Conservation (phyloP, 2,329 filamentous ascomycete species). For the Cytospora mali region DNA sequence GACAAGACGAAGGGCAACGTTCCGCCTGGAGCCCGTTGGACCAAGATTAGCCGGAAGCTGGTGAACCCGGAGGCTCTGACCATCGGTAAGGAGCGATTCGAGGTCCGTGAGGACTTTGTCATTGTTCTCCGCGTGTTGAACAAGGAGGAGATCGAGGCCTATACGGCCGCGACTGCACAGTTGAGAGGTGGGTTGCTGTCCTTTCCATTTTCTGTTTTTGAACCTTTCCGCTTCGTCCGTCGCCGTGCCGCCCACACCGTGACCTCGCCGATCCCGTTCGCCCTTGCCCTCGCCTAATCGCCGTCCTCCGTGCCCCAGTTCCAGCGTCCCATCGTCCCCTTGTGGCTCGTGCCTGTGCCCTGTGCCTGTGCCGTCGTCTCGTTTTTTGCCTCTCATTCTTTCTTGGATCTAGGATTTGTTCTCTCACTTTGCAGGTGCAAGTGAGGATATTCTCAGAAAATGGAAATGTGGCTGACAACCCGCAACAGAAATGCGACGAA, state of each 20-base stretch:
- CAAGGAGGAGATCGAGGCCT: constrained; percentile 86
- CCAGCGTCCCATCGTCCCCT: constrained; percentile 20
- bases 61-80: constrained; percentile 89
- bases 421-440: constrained; percentile 24
- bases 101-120: constrained; percentile 90
- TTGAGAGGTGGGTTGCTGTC: constrained; percentile 67
- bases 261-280: constrained; percentile 26
- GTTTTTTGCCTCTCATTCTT: constrained; percentile 22
- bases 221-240: constrained; percentile 22
- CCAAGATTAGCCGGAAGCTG: constrained; percentile 83
- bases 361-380: constrained; percentile 28
- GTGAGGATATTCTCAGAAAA: constrained; percentile 11
- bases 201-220: constrained; percentile 25
- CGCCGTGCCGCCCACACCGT: constrained; percentile 28
- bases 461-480: constrained; percentile 31
- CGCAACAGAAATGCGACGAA: constrained; percentile 43
- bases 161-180: constrained; percentile 78
- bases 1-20: constrained; percentile 74
- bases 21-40: constrained; percentile 82
- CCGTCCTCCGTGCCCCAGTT: constrained; percentile 16
- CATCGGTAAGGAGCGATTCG: constrained; percentile 85
- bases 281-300: constrained; percentile 22
- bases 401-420: constrained; percentile 20
- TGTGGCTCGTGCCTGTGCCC: constrained; percentile 28
- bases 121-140: constrained; percentile 87